Conservation (phyloP, 169 alveolate genomes). For the Eimeria mitis region DNA sequence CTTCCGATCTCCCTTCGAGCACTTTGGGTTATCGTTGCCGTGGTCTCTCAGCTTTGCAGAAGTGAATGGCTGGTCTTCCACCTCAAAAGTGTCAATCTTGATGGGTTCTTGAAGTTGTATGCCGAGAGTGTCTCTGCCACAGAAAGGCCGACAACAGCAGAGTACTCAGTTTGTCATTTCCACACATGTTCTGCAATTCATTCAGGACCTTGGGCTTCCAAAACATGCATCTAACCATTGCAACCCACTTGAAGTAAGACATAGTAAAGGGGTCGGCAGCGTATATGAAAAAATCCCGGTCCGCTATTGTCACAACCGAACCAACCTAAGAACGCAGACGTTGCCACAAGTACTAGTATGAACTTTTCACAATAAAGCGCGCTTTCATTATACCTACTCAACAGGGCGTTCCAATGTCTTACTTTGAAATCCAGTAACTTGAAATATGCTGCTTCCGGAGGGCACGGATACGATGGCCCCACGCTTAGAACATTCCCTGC, state of each 20-base stretch:
- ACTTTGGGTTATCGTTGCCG: neutral
- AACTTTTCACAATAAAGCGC: neutral
- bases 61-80: neutral
- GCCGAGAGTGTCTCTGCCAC: neutral
- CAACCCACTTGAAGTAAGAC: slow-evolving; percentile 29
- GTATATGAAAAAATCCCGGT: slow-evolving; percentile 55
- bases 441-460: slow-evolving; percentile 16
- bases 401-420: neutral
- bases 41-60: neutral
- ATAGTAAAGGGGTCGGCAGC: slow-evolving; percentile 46
- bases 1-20: neutral
- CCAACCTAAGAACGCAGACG: slow-evolving; percentile 8
- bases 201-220: neutral
- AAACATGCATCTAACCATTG: neutral
- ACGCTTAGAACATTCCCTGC: slow-evolving; percentile 20
- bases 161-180: neutral
- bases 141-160: neutral
- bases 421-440: slow-evolving; percentile 22
- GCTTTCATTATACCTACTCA: too few relatives aligned
- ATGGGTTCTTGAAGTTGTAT: slow-evolving; percentile 42
- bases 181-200: neutral
- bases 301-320: slow-evolving; percentile 37
- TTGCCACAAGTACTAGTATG: neutral
- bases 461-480: slow-evolving; percentile 34
- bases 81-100: neutral